Evolutionary conservation across 345 rosid species (phyloP), one percentile per base, ranked within the genome.

Genomic region (Mercurialis annua): DNA sequence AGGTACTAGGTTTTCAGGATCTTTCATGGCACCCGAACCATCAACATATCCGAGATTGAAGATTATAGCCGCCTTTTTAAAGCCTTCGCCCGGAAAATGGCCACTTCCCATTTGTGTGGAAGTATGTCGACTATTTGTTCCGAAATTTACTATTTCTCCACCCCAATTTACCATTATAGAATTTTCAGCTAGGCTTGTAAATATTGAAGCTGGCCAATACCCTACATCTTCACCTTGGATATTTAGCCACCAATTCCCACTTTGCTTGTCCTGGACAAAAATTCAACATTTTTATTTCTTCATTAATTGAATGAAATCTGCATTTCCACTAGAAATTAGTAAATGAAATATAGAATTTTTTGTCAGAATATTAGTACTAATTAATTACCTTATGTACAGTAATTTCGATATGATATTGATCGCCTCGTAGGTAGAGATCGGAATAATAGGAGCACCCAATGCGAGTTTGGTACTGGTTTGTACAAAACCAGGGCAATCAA

Each of bases 401-500:
- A 6, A 68, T 15, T 1, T 11, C 2, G 1, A 80, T 1, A 0
- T 15, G 18, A 29, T 7, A 10, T 66, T 82, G 86, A 0, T 0
- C 1, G 6, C 68, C 74, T 60, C 21, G 4, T 70, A 70, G 12
- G 18, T 62, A 10, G 86, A 82, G 12, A 74, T 9, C 0, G 55
- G 64, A 0, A 0, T 0, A 36, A 82, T 0, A 3, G 23, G 1
- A 4, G 12, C 51, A 16, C 82, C 83, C 6, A 70, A 12, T 17
- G 56, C 71, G 2, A 67, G 0, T 0, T 12, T 17, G 0, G 2
- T 18, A 56, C 44, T 65, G 38, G 56, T 43, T 21, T 59, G 75
- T 26, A 80, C 75, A 50, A 77, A 82, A 8, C 82, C 83, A 21
- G 75, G 65, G 70, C 83, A 80, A 0, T 26, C n/a, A 15, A 77